Conservation (phyloP, 345 rosid genomes). For the Kernera saxatilis region DNA sequence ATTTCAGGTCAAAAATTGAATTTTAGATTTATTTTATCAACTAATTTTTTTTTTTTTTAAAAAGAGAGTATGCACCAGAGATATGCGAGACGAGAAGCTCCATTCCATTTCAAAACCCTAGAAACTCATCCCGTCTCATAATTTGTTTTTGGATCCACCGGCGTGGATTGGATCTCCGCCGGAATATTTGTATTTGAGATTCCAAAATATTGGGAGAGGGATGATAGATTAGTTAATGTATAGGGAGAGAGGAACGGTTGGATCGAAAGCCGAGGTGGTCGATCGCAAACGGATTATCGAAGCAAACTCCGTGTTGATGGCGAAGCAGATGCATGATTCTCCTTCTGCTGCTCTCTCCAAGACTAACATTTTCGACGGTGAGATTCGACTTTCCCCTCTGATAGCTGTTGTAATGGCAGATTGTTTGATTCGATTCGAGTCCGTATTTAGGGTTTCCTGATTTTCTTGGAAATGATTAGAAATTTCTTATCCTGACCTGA, state of each 20-base stretch:
- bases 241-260: conserved; percentile 40
- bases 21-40: no score
- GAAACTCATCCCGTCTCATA: no score
- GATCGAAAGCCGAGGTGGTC: conserved; percentile 52
- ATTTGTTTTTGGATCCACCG: no score
- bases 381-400: neutral
- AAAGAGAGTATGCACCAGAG: no score
- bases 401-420: neutral
- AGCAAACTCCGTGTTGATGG: neutral
- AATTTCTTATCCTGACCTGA: neutral
- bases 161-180: neutral
- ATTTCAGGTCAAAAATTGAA: no score
- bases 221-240: neutral
- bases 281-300: conserved; percentile 77
- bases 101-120: no score
- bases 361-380: conserved; percentile 57
- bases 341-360: conserved; percentile 39
- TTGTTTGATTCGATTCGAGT: neutral
- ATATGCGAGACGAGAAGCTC: no score
- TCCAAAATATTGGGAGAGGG: neutral
- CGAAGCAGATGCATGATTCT: neutral
- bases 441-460: neutral
- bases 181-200: neutral
- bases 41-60: no score
- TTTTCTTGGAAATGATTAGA: neutral